These are phyloP conservation scores for Eutrema japonicum DNA, from an alignment of 345 rosid genomes.

Conservation along the genomic window DNA sequence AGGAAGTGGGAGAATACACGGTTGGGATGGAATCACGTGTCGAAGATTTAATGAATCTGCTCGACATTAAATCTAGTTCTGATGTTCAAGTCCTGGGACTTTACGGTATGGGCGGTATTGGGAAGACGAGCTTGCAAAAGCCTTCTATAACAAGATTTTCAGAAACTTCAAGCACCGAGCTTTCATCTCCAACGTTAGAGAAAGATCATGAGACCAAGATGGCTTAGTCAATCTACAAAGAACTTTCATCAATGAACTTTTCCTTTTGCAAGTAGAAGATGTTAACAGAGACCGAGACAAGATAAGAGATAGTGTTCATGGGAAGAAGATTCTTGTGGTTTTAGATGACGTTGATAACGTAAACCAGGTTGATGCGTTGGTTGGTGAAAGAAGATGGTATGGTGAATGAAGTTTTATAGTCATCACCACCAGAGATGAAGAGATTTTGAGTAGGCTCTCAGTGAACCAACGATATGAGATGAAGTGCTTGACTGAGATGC, in stretches of 20 bases:
- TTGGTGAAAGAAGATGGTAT: slow-evolving; percentile 52
- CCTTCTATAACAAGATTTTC: slow-evolving; percentile 22
- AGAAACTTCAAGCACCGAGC: slow-evolving; percentile 21
- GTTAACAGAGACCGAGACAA: slow-evolving; percentile 24
- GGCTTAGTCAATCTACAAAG: slow-evolving; percentile 54
- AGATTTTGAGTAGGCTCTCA: slow-evolving; percentile 37
- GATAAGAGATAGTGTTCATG: slow-evolving; percentile 36
- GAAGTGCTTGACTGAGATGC: slow-evolving; percentile 41
- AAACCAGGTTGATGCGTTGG: slow-evolving; percentile 51
- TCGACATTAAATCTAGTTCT: background rate
- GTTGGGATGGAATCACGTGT: slow-evolving; percentile 38
- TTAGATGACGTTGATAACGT: slow-evolving; percentile 61
- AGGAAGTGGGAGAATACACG: background rate
- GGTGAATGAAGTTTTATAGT: slow-evolving; percentile 57
- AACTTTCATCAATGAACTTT: slow-evolving; percentile 43
- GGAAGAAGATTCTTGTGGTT: slow-evolving; percentile 48
- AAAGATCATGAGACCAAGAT: slow-evolving; percentile 19
- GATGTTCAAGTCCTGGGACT: slow-evolving; percentile 27
- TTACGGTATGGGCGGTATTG: slow-evolving; percentile 51
- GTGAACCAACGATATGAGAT: slow-evolving; percentile 55
- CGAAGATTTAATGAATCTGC: background rate
- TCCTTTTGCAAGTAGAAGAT: background rate
- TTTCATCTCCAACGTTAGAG: slow-evolving; percentile 44
- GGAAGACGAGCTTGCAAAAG: slow-evolving; percentile 43
- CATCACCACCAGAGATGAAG: slow-evolving; percentile 60